phyloP scores from a whole-genome alignment of 352 stramenopile genomes.

The Globisporangium nagaii region DNA sequence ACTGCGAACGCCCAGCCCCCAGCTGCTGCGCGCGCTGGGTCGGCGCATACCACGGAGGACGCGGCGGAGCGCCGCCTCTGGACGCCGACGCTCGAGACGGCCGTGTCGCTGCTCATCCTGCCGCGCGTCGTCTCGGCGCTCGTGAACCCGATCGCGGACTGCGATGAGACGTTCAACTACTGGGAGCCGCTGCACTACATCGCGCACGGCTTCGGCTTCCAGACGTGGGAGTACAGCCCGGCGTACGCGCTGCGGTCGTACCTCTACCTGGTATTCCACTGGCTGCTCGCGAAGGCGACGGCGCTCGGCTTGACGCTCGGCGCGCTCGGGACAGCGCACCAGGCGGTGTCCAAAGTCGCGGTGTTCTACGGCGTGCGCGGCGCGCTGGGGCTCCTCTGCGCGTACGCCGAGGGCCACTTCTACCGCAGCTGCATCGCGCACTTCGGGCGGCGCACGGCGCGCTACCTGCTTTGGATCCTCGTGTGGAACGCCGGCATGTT shows the following conservation, averaged over 20 bases:
- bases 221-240: slow-evolving; percentile 91
- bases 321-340: slow-evolving; percentile 11
- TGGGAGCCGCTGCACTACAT: slow-evolving; percentile 98
- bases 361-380: slow-evolving; percentile 90
- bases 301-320: slow-evolving; percentile 32
- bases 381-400: slow-evolving; percentile 66
- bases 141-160: slow-evolving; percentile 91
- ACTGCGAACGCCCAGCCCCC: background rate
- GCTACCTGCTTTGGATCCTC: slow-evolving; percentile 72
- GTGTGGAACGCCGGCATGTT: slow-evolving; percentile 90
- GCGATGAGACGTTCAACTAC: slow-evolving; percentile 99
- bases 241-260: slow-evolving; percentile 96
- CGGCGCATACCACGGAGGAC: background rate
- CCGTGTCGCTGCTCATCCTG: slow-evolving; percentile 23
- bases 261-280: slow-evolving; percentile 84
- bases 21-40: background rate
- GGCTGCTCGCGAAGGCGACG: slow-evolving; percentile 39
- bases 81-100: slow-evolving; percentile 24
- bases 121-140: slow-evolving; percentile 48
- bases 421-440: slow-evolving; percentile 56
- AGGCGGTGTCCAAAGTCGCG: slow-evolving; percentile 52
- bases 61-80: slow-evolving; percentile 12
- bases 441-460: slow-evolving; percentile 61
- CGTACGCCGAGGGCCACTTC: slow-evolving; percentile 84
- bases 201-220: slow-evolving; percentile 88